Evolutionary conservation across 768 basidiomycete genomes (phyloP), one percentile per base, ranked within the genome.

Genomic region (Pisolithus tinctorius): DNA sequence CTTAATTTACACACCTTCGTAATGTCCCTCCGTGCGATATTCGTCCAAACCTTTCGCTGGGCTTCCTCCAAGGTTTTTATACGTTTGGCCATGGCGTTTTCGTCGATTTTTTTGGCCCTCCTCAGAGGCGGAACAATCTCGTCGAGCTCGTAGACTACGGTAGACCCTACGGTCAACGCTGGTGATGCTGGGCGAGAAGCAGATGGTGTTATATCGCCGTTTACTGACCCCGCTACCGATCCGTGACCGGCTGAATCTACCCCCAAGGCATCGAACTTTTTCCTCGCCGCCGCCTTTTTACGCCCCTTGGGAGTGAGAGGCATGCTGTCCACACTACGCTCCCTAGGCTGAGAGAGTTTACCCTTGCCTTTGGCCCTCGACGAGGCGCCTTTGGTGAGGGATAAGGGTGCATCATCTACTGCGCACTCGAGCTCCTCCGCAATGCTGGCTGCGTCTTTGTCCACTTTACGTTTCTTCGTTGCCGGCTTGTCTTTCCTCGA

Each of bases 41-140:
- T 89, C 20, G 83, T 84, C 93, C 93, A 95, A 8, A 92, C 85
- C 69, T 91, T 93, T 52, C 80, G 77, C 70, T 93, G 92, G 0
- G 86, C 75, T 58, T 93, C 93, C 63, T 92, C 91, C 29, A 93
- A 64, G 6, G 81, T 75, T 65, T 83, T 84, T 52, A 91, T 74
- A 38, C 90, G 81, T 62, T 89, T 89, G 25, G 79, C 65, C 77
- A 87, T 85, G 3, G 80, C 76, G 50, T 66, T 71, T 43, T 86
- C 86, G 49, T 91, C 89, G 2, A 87, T 72, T 64, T 84, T 87
- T 66, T 86, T 88, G 5, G 87, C 88, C 60, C 77, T 82, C 69
- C 77, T 87, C 60, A 91, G 68, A 11, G 83, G 81, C 5, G 86
- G 87, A 37, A 86, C 77, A 7, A 68, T 61, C 55, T 88, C 86